Evolutionary conservation across 2,329 filamentous ascomycete genomes (phyloP).

Genomic region (Endocalyx cinctus): DNA sequence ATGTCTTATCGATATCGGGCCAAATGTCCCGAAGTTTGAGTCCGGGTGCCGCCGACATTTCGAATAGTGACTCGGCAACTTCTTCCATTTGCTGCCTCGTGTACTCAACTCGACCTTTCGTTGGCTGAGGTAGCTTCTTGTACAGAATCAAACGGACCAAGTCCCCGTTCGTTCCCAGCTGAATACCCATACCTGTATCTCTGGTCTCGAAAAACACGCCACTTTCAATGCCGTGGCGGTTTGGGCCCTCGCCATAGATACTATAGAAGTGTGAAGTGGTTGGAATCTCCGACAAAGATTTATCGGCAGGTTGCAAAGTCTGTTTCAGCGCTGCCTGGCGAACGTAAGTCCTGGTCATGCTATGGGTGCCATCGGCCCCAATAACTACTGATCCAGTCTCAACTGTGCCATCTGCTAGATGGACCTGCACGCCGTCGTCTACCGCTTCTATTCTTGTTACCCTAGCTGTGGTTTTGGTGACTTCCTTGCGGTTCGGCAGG

Average conservation of each 20-base stretch:
- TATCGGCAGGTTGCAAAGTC: background rate
- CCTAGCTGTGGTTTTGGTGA: conserved; percentile 1
- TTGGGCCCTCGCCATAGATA: background rate
- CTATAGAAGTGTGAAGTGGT: background rate
- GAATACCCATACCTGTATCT: background rate
- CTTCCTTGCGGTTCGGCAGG: background rate
- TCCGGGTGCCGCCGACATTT: conserved; percentile 3
- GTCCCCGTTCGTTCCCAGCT: background rate
- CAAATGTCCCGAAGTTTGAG: conserved; percentile 6
- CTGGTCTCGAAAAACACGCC: background rate
- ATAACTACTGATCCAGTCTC: conserved; percentile 8
- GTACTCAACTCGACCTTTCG: conserved; percentile 2
- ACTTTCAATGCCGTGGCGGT: background rate
- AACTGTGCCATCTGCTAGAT: conserved; percentile 5
- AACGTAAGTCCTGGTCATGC: conserved; percentile 6
- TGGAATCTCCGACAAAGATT: background rate
- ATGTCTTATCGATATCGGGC: conserved; percentile 2
- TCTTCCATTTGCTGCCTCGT: conserved; percentile 3
- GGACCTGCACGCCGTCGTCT: conserved; percentile 4
- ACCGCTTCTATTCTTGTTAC: conserved; percentile 2
- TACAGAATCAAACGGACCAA: background rate
- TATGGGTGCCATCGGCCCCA: conserved; percentile 10
- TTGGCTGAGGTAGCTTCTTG: conserved; percentile 1
- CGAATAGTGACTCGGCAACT: conserved; percentile 2
- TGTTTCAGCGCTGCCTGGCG: background rate